These are phyloP conservation scores for Anisogramma anomala DNA, from an alignment of 2,329 filamentous ascomycete species.

Conservation along the genomic window DNA sequence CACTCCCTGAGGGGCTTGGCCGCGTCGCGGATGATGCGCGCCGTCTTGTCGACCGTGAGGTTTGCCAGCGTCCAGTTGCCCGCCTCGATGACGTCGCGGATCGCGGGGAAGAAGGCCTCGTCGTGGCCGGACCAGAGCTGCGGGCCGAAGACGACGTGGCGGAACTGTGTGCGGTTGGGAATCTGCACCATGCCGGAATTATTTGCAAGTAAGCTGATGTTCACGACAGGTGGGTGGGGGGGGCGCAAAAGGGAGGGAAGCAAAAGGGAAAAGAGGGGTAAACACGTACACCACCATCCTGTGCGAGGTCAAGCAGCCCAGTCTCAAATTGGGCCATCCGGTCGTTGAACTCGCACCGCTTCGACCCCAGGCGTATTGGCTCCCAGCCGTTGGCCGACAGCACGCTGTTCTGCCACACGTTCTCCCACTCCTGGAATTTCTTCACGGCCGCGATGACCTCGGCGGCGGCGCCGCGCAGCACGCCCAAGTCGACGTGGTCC, in stretches of 20 bases:
- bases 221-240: slow-evolving; percentile 2
- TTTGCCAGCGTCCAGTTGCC: slow-evolving; percentile 61
- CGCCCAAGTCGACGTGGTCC: slow-evolving; percentile 38
- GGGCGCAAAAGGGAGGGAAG: not conserved
- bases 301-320: slow-evolving; percentile 64
- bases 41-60: slow-evolving; percentile 58
- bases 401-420: slow-evolving; percentile 62
- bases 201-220: too few relatives aligned
- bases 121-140: slow-evolving; percentile 62
- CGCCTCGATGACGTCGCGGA: slow-evolving; percentile 65
- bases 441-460: slow-evolving; percentile 48
- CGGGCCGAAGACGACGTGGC: slow-evolving; percentile 82
- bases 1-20: slow-evolving; percentile 21
- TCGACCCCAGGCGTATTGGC: slow-evolving; percentile 51
- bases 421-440: slow-evolving; percentile 65
- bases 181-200: too few relatives aligned
- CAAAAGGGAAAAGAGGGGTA: slow-evolving; percentile 1
- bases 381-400: slow-evolving; percentile 66
- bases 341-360: slow-evolving; percentile 66
- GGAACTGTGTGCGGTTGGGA: slow-evolving; percentile 82
- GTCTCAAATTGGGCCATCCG: slow-evolving; percentile 75
- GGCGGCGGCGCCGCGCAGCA: slow-evolving; percentile 51
- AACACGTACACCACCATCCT: slow-evolving; percentile 59
- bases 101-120: slow-evolving; percentile 65
- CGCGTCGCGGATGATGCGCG: slow-evolving; percentile 53